These are phyloP conservation scores for Venturia aucupariae DNA, from an alignment of 2,329 filamentous ascomycete species.

Conservation along the genomic window DNA sequence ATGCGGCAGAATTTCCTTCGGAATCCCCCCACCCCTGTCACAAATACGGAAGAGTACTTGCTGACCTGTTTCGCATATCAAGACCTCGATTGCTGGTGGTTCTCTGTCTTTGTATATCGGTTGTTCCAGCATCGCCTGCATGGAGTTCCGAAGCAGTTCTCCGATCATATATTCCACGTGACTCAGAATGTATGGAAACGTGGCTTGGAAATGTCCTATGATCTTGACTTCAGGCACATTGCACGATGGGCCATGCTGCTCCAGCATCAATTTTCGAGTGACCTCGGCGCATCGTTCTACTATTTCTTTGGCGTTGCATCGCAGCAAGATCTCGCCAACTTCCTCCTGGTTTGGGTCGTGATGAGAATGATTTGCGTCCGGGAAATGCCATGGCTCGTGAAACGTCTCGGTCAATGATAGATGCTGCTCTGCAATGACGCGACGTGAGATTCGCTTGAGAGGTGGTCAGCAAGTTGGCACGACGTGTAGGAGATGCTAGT, in stretches of 20 bases:
- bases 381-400: conserved; percentile 81
- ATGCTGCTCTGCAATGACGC: conserved; percentile 96
- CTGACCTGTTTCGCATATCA: conserved; percentile 87
- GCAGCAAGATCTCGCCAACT: conserved; percentile 90
- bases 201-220: conserved; percentile 76
- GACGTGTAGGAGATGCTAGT: background rate
- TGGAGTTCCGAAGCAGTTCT: conserved; percentile 87
- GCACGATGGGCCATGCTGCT: conserved; percentile 63
- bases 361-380: conserved; percentile 58
- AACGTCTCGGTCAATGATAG: conserved; percentile 91
- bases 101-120: conserved; percentile 34
- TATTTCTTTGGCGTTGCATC: conserved; percentile 83
- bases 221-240: conserved; percentile 73
- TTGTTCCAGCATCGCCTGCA: conserved; percentile 81
- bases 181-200: conserved; percentile 91
- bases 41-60: conserved; percentile 96
- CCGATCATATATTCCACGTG: conserved; percentile 97
- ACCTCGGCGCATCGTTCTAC: conserved; percentile 73
- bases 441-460: conserved; percentile 73
- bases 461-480: background rate
- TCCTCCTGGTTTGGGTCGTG: conserved; percentile 63
- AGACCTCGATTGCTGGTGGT: conserved; percentile 81
- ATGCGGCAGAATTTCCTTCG: conserved; percentile 73
- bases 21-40: conserved; percentile 88
- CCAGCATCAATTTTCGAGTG: conserved; percentile 62